Conservation (phyloP, 2,329 filamentous ascomycete species). For the Aspergillus floridensis region DNA sequence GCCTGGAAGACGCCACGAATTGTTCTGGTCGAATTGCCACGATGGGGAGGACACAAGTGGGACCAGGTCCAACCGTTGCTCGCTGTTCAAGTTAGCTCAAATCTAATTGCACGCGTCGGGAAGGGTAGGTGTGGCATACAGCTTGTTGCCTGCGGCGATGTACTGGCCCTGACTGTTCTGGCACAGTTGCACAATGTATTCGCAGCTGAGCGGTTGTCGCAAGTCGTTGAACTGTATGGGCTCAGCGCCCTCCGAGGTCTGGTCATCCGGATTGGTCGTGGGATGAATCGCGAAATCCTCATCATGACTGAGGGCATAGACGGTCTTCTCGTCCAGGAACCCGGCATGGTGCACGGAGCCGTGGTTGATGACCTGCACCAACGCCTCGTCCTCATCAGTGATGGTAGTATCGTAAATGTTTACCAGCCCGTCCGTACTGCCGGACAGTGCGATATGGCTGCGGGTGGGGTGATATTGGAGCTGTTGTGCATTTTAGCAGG, state of each 20-base stretch:
- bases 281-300: conserved; percentile 60
- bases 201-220: conserved; percentile 53
- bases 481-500: conserved; percentile 17
- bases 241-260: conserved; percentile 44
- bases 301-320: conserved; percentile 62
- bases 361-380: conserved; percentile 63
- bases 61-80: conserved; percentile 44
- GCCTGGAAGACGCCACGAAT: conserved; percentile 43
- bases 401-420: conserved; percentile 61
- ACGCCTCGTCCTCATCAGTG: conserved; percentile 59
- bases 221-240: conserved; percentile 56
- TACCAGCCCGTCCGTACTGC: conserved; percentile 62
- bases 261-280: conserved; percentile 49
- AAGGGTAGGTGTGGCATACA: conserved; percentile 35
- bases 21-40: conserved; percentile 42
- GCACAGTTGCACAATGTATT: conserved; percentile 59
- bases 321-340: conserved; percentile 52
- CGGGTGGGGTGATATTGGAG: conserved; percentile 53
- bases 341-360: conserved; percentile 61
- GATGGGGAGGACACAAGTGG: conserved; percentile 35
- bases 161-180: conserved; percentile 43
- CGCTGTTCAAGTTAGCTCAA: conserved; percentile 25
- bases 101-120: not conserved
- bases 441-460: conserved; percentile 56
- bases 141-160: conserved; percentile 51